Conservation (phyloP, 257 asterid genomes). For the Gardenia jasminoides region DNA sequence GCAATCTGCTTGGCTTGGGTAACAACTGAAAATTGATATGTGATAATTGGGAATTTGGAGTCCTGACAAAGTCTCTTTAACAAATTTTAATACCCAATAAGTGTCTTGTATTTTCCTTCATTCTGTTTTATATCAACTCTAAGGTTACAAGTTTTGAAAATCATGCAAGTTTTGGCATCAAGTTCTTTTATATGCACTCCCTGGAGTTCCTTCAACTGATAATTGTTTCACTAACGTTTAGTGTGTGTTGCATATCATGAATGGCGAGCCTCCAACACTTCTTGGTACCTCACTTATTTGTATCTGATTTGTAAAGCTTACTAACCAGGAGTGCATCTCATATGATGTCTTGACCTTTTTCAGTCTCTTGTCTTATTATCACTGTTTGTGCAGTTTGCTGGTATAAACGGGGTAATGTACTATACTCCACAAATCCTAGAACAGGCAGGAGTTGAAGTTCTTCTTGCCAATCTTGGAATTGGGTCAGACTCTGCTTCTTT, state of each 20-base stretch:
- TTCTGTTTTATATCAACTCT: too few relatives aligned
- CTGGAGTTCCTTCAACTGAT: too few relatives aligned
- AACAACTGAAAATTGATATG: too few relatives aligned
- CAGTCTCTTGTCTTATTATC: background rate
- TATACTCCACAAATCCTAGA: constrained; percentile 92
- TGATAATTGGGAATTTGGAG: too few relatives aligned
- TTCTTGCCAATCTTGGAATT: constrained; percentile 71
- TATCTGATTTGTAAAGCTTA: background rate
- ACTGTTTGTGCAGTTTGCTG: constrained; percentile 63
- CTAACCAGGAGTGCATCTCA: background rate
- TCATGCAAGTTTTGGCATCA: background rate
- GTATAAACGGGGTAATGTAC: constrained; percentile 91
- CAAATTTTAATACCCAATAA: too few relatives aligned
- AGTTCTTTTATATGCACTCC: background rate
- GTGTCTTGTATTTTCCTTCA: too few relatives aligned
- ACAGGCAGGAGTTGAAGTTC: constrained; percentile 90
- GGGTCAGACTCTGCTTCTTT: constrained; percentile 74
- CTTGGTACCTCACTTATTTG: background rate
- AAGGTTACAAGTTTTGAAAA: too few relatives aligned
- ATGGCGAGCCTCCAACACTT: background rate
- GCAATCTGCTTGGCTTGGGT: too few relatives aligned
- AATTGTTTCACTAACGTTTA: background rate
- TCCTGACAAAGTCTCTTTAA: too few relatives aligned
- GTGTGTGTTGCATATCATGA: background rate
- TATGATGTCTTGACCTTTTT: background rate